Percentiles rank a stretch among this genome's conserved stretches.
Conservation (phyloP, 495 filamentous ascomycete species). For the Aspergillus diversus region DNA sequence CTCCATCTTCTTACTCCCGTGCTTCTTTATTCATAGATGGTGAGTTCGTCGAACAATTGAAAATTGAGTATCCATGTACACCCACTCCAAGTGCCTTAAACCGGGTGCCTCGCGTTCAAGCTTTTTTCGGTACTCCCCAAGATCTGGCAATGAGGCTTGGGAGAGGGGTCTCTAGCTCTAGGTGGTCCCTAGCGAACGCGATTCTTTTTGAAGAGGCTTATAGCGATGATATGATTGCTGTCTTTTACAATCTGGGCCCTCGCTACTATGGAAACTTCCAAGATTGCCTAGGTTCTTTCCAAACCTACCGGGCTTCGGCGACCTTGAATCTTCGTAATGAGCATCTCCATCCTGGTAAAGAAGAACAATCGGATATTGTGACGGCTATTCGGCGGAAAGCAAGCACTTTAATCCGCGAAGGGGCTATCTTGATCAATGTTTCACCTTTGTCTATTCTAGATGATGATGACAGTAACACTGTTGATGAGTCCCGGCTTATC, state of each 20-base stretch:
- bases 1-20: slow-evolving; percentile 73
- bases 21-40: slow-evolving; percentile 91
- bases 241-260: slow-evolving; percentile 85
- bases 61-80: slow-evolving; percentile 78
- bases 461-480: slow-evolving; percentile 67
- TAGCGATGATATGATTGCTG: slow-evolving; percentile 89
- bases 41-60: slow-evolving; percentile 90
- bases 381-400: slow-evolving; percentile 83
- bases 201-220: slow-evolving; percentile 86
- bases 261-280: slow-evolving; percentile 95
- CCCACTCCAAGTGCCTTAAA: slow-evolving; percentile 57
- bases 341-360: slow-evolving; percentile 84
- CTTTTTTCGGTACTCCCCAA: slow-evolving; percentile 91
- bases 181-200: slow-evolving; percentile 86
- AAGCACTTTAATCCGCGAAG: slow-evolving; percentile 77
- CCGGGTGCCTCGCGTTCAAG: slow-evolving; percentile 71
- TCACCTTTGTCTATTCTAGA: slow-evolving; percentile 77
- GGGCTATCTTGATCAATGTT: slow-evolving; percentile 81
- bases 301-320: slow-evolving; percentile 95
- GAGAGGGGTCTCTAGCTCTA: slow-evolving; percentile 70
- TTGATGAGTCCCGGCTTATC: slow-evolving; percentile 73
- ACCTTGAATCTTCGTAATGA: slow-evolving; percentile 90
- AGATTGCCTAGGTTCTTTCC: slow-evolving; percentile 92
- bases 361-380: slow-evolving; percentile 90
- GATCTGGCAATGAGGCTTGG: slow-evolving; percentile 85